Base-by-base conservation (phyloP, 768 basidiomycete genomes). In the Pilatotrama ljubarskyi region DNA sequence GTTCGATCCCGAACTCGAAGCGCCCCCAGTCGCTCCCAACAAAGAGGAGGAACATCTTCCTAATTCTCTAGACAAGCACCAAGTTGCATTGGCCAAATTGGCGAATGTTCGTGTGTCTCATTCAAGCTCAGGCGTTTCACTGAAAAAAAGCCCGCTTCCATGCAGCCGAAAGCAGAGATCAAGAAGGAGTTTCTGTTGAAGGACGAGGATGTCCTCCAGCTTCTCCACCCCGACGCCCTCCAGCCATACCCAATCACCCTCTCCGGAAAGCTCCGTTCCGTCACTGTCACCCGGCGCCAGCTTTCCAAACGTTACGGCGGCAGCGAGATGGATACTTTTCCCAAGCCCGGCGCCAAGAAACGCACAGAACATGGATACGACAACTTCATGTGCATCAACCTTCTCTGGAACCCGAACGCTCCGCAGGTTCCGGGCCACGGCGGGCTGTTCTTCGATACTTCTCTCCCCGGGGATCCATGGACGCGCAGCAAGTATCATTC, bases 271-370 rank as follows among this genome's bases (percentile, higher is more conserved):
- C 68, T 64, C 5, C 64, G 65, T 9, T 70, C 76, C 26, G 58
- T 65, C 24, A 70, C 69, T 2, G 72, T 76, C 6, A 60, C 66
- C 0, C 73, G 76, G 0, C 20, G 44, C 1, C 70, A 76, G 49
- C 68, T 78, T 51, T 69, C 70, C 2, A n/a, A 63, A 0, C 55
- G 58, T 2, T 79, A 74, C 55, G 78, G 77, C 15, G 77, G 78
- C 2, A 75, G 67, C 55, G 24, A 59, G 5, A 73, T 74, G 51
- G 64, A 61, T 3, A 73, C 71, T 0, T 69, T 64, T 42, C 75
- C 76, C 0, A 44, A 15, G 0, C 73, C 73, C 13, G 29, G 51
- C 2, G 29, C 56, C 2, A 44, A 63, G 0, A 64, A 61, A n/a
- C 7, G 74, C 5, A 66, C 60, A 0, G 36, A 50, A 8, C 75